Evolutionary conservation across 2,329 filamentous ascomycete species (phyloP).

Genomic region (Aspergillus bombycis): DNA sequence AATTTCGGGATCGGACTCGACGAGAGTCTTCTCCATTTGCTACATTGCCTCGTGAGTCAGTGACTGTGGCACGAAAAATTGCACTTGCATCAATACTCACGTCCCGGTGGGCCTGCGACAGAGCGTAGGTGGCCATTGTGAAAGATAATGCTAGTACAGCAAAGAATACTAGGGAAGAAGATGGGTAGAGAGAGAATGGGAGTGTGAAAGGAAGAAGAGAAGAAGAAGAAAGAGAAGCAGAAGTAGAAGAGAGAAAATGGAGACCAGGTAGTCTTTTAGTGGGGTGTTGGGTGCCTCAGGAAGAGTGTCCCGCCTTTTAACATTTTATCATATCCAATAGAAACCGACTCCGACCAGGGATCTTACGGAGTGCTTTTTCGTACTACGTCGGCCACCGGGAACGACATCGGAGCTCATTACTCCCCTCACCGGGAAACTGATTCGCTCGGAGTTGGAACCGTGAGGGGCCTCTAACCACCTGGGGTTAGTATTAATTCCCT

Average conservation of each 20-base stretch:
- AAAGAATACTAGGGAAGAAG: slow-evolving; percentile 5
- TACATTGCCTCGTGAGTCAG: slow-evolving; percentile 50
- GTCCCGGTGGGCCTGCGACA: slow-evolving; percentile 68
- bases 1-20: slow-evolving; percentile 91
- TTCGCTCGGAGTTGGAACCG: not conserved
- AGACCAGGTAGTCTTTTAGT: not conserved
- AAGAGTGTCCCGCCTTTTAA: slow-evolving; percentile 9
- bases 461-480: not conserved
- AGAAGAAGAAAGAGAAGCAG: slow-evolving; percentile 4
- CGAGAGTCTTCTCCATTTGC: slow-evolving; percentile 94
- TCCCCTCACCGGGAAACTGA: not conserved
- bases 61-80: slow-evolving; percentile 16
- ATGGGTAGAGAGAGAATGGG: slow-evolving; percentile 14
- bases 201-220: slow-evolving; percentile 13
- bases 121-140: slow-evolving; percentile 61
- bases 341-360: not conserved
- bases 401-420: slow-evolving; percentile 1
- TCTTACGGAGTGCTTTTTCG: slow-evolving; percentile 6
- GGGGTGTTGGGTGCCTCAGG: slow-evolving; percentile 14
- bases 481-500: not conserved
- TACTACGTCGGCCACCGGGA: not conserved
- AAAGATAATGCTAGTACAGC: slow-evolving; percentile 9
- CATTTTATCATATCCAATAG: not conserved
- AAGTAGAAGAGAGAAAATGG: slow-evolving; percentile 12
- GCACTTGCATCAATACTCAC: slow-evolving; percentile 47